These are phyloP conservation scores for Viola pubescens DNA, from an alignment of 441 rosid species.

Conservation along the genomic window DNA sequence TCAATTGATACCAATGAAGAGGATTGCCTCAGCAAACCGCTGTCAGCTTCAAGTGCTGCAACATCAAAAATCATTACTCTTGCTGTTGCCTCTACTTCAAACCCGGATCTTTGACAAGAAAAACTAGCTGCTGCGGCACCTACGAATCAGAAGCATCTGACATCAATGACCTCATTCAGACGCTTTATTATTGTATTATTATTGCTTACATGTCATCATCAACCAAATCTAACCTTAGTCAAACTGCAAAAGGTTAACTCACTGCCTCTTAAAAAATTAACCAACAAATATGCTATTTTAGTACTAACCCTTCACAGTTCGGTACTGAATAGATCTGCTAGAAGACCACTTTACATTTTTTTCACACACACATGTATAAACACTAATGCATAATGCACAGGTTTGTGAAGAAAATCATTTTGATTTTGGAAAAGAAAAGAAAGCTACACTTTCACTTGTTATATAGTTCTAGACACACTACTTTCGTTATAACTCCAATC, in stretches of 20 bases:
- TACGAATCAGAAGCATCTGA: constrained; percentile 18
- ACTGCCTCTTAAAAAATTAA: no score
- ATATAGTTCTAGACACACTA: no score
- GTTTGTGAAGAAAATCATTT: no score
- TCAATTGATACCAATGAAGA: constrained; percentile 48
- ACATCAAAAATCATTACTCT: constrained; percentile 60
- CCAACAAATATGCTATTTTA: no score
- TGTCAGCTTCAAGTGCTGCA: constrained; percentile 49
- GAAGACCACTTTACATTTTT: no score
- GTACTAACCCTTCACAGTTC: no score
- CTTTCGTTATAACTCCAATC: no score
- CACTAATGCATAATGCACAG: no score
- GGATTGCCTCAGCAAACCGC: constrained; percentile 32
- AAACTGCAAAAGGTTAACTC: background rate
- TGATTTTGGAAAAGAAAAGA: no score
- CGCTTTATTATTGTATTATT: background rate
- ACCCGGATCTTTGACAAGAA: constrained; percentile 43
- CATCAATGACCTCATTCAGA: background rate
- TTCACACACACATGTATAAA: no score
- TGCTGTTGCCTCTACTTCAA: constrained; percentile 67
- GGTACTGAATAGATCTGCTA: no score
- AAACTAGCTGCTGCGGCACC: constrained; percentile 39
- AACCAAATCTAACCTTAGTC: background rate
- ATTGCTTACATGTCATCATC: background rate
- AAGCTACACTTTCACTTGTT: no score